Evolutionary conservation across 768 basidiomycete species (phyloP), one percentile per base, ranked within the genome.

Genomic region (Floccularia luteovirens): DNA sequence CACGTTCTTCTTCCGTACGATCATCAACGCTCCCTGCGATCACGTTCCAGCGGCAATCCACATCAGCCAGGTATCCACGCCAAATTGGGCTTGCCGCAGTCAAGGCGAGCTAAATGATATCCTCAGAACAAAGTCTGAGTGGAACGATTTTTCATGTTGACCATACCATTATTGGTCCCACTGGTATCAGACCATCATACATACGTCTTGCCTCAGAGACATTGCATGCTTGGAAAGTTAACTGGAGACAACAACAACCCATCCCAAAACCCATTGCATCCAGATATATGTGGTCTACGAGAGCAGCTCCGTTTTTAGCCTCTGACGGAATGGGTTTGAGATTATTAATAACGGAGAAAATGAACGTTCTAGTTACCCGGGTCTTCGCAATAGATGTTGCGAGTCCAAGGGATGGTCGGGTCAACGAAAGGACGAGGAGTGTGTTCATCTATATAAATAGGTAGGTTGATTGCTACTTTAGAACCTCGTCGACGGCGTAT

Each of bases 251-350:
- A 53, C 90, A 94, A 50, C 94, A 98, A 4, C 96, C 96, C 96
- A 98, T 99, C 34, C 96, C 96, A 59, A 99, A 99, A 21, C 93
- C 94, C 96, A 98, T 98, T 6, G 96, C 93, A 59, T 99, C 96
- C 69, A 98, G 75, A 58, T 98, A 98, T 47, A 99, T 89, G 59
- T 98, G 93, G 57, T 94, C 82, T 23, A 70, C 67, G 24, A 90
- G 70, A 12, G 93, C 92, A 3, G 92, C 90, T 2, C 93, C 92
- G 46, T 80, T 72, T 62, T 82, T 88, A 1, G 92, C 92, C 69
- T 96, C 91, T 88, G 43, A 17, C 13, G 28, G 25, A 43, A 13
- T 13, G 38, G 42, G 39, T 14, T 32, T 33, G 30, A 19, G 14
- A 31, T 17, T 19, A 21, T 16, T 35, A 24, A n/a, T 31, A 23